Conservation (phyloP, 2,329 filamentous ascomycete species). For the Periglandula ipomoeae region DNA sequence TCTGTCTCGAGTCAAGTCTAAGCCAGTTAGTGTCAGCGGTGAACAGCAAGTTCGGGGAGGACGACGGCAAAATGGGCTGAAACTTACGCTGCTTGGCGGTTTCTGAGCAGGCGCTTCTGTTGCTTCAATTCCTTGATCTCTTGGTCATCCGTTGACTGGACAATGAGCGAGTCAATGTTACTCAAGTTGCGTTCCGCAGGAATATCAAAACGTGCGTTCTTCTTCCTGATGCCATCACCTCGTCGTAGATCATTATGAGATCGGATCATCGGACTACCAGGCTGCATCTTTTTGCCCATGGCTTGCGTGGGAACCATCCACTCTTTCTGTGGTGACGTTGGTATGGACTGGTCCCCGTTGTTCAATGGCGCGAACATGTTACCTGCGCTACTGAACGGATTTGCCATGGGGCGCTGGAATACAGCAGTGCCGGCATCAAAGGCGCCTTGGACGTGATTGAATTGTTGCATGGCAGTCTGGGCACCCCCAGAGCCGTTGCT, state of each 20-base stretch:
- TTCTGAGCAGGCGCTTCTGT: slow-evolving; percentile 88
- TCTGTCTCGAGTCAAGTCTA: slow-evolving; percentile 89
- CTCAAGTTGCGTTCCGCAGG: slow-evolving; percentile 84
- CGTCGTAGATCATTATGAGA: slow-evolving; percentile 69
- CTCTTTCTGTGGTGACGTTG: slow-evolving; percentile 49
- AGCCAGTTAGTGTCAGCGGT: slow-evolving; percentile 9
- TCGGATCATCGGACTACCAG: slow-evolving; percentile 59
- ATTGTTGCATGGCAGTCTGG: slow-evolving; percentile 64
- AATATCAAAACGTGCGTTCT: slow-evolving; percentile 97
- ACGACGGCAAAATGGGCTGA: background rate
- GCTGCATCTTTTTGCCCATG: slow-evolving; percentile 52
- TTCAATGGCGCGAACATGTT: slow-evolving; percentile 45
- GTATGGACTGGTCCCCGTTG: slow-evolving; percentile 39
- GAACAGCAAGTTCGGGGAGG: background rate
- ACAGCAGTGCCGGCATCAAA: slow-evolving; percentile 45
- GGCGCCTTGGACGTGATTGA: slow-evolving; percentile 46
- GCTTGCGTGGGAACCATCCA: slow-evolving; percentile 42
- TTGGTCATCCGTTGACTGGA: slow-evolving; percentile 78
- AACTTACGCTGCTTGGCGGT: slow-evolving; percentile 89
- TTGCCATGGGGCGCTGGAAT: slow-evolving; percentile 45
- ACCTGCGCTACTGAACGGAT: slow-evolving; percentile 45
- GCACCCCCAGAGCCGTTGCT: slow-evolving; percentile 59
- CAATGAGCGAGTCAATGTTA: slow-evolving; percentile 92
- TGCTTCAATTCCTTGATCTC: slow-evolving; percentile 98
- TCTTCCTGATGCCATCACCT: slow-evolving; percentile 91